phyloP scores from a whole-genome alignment of 2,329 filamentous ascomycete species.

The Hirsutella rhossiliensis region DNA sequence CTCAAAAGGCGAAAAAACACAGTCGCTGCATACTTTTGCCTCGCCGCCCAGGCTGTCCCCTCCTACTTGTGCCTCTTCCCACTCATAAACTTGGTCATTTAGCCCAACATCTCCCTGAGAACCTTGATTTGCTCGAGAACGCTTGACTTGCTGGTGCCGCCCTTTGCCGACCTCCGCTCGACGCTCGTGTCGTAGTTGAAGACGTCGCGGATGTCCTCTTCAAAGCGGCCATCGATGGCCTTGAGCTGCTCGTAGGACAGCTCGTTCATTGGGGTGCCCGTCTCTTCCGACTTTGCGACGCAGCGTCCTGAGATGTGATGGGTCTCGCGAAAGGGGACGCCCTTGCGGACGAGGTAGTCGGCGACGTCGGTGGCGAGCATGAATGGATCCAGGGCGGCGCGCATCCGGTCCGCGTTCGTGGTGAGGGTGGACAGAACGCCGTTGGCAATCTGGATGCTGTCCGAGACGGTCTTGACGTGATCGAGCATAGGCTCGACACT shows the following conservation, averaged over 20 bases:
- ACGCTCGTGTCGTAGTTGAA: constrained; percentile 79
- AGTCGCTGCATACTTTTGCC: no score
- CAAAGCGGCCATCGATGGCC: constrained; percentile 56
- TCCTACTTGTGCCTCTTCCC: no score
- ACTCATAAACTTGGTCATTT: neutral
- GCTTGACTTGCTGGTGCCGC: constrained; percentile 62
- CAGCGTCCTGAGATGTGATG: constrained; percentile 66
- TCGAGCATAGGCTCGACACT: constrained; percentile 78
- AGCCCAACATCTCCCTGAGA: constrained; percentile 23
- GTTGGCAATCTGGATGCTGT: constrained; percentile 73
- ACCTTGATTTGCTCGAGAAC: constrained; percentile 53
- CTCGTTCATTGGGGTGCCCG: constrained; percentile 56
- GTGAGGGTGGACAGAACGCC: constrained; percentile 66
- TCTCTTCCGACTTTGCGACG: constrained; percentile 22
- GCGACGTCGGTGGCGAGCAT: constrained; percentile 69
- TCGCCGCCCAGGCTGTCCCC: no score
- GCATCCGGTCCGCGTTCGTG: constrained; percentile 63
- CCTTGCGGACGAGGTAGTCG: constrained; percentile 51
- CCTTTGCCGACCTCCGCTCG: constrained; percentile 64
- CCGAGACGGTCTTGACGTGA: constrained; percentile 66
- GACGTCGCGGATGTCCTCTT: constrained; percentile 54
- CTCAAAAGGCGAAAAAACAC: no score
- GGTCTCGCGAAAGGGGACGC: constrained; percentile 67
- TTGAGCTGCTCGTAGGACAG: constrained; percentile 55
- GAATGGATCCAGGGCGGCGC: constrained; percentile 63